Percentiles rank a stretch among this genome's conserved stretches.
These are phyloP conservation scores for Saccharum hybrid DNA, from an alignment of 202 grass and related monocot species.

Conservation along the genomic window DNA sequence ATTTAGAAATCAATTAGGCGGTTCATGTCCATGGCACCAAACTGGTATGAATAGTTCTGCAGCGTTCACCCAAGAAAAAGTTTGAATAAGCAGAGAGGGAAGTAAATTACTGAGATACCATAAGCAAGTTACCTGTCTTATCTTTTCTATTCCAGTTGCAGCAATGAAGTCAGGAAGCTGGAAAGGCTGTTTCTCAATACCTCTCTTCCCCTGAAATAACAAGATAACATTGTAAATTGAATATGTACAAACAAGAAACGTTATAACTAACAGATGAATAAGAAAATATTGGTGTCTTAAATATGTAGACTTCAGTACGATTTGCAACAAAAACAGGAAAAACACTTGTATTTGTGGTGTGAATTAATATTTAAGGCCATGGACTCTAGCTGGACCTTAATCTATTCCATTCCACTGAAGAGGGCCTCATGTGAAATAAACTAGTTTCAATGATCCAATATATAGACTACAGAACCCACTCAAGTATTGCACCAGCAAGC, in stretches of 20 bases:
- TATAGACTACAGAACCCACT: conserved; percentile 58
- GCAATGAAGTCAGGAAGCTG: conserved; percentile 98
- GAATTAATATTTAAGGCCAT: conserved; percentile 10
- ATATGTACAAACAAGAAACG: background rate
- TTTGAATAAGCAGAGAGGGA: background rate
- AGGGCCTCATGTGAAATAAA: conserved; percentile 48
- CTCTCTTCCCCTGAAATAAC: conserved; percentile 84
- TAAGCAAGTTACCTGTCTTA: conserved; percentile 73
- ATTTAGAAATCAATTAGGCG: conserved; percentile 2
- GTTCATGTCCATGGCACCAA: background rate
- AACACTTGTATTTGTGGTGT: background rate
- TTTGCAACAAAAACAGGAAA: background rate
- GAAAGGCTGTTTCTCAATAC: conserved; percentile 98
- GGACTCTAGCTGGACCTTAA: conserved; percentile 37
- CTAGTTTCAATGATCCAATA: conserved; percentile 46
- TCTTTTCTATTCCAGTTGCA: conserved; percentile 98
- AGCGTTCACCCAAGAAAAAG: background rate
- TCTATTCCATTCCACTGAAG: conserved; percentile 20
- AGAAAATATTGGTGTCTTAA: background rate
- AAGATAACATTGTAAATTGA: conserved; percentile 44
- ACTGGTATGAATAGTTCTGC: background rate
- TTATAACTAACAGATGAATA: conserved; percentile 16
- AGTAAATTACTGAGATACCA: conserved; percentile 12
- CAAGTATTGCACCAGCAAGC: conserved; percentile 57
- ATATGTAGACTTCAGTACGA: background rate